A percentile compares a stretch with the other conserved stretches of the same genome.
Evolutionary conservation across 768 basidiomycete genomes (phyloP).

Genomic region (Albatrellus ellisii): DNA sequence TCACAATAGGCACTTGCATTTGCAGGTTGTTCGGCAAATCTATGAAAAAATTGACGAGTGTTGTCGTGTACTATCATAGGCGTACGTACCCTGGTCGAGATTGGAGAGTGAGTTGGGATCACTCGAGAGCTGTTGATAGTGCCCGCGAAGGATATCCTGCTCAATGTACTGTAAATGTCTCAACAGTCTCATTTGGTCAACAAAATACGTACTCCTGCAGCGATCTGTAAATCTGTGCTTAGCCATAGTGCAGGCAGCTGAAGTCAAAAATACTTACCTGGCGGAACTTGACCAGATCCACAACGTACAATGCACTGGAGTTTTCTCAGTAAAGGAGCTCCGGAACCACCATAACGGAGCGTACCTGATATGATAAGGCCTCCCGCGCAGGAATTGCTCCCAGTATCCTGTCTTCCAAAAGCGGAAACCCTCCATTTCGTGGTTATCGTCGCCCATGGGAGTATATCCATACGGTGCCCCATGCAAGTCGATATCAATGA

Average conservation of each 20-base stretch:
- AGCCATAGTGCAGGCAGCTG: not conserved
- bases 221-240: slow-evolving; percentile 24
- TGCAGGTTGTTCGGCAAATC: slow-evolving; percentile 97
- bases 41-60: slow-evolving; percentile 17
- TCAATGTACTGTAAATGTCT: not conserved
- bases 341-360: too few relatives aligned
- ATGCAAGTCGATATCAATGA: slow-evolving; percentile 86
- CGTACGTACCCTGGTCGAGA: slow-evolving; percentile 71
- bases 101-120: slow-evolving; percentile 93
- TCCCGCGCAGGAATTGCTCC: slow-evolving; percentile 74
- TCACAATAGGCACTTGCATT: slow-evolving; percentile 81
- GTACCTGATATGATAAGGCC: slow-evolving; percentile 92
- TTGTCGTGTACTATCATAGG: not conserved
- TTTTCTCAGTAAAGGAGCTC: not conserved
- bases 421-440: slow-evolving; percentile 93
- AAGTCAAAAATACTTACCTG: slow-evolving; percentile 35
- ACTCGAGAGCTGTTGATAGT: slow-evolving; percentile 87
- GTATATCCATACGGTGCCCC: slow-evolving; percentile 94
- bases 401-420: slow-evolving; percentile 99
- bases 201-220: slow-evolving; percentile 39
- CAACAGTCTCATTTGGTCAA: not conserved
- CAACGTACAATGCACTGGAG: slow-evolving; percentile 81
- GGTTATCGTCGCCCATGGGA: slow-evolving; percentile 93
- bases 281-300: slow-evolving; percentile 91
- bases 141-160: slow-evolving; percentile 78